Conservation (phyloP, 164 flowering plant genomes). For the Pachysandra terminalis region DNA sequence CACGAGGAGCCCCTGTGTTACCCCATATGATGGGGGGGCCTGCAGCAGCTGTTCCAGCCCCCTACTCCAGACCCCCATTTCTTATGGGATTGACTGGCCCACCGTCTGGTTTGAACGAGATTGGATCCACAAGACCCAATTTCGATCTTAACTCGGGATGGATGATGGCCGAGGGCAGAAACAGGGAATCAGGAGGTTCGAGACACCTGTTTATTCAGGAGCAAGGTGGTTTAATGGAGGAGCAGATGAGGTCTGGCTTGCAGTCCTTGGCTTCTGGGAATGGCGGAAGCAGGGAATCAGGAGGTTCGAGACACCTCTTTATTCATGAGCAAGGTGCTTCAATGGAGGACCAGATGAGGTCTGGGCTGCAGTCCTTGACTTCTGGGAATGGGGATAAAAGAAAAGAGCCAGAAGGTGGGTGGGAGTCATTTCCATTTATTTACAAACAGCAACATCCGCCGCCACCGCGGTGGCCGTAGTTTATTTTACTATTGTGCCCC, state of each 20-base stretch:
- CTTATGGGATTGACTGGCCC: slow-evolving; percentile 39
- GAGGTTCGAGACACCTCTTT: slow-evolving; percentile 30
- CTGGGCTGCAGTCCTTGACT: not conserved
- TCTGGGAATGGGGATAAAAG: slow-evolving; percentile 34
- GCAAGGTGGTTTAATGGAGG: slow-evolving; percentile 45
- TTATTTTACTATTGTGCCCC: slow-evolving; percentile 7
- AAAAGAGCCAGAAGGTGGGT: slow-evolving; percentile 77
- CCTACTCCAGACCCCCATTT: slow-evolving; percentile 45
- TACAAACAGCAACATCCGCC: slow-evolving; percentile 55
- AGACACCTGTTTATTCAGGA: slow-evolving; percentile 37
- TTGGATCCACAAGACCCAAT: slow-evolving; percentile 33
- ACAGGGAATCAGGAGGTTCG: slow-evolving; percentile 25
- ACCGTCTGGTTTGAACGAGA: slow-evolving; percentile 33
- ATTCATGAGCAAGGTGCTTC: slow-evolving; percentile 36
- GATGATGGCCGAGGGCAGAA: slow-evolving; percentile 30
- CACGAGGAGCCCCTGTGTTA: slow-evolving; percentile 53
- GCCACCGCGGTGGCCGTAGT: slow-evolving; percentile 49
- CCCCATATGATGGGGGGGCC: slow-evolving; percentile 58
- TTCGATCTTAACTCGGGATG: slow-evolving; percentile 62
- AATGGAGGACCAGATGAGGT: slow-evolving; percentile 47
- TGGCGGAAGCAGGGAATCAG: slow-evolving; percentile 27
- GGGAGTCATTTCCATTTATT: slow-evolving; percentile 43
- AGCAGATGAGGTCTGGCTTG: slow-evolving; percentile 28
- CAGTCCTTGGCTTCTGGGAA: slow-evolving; percentile 3
- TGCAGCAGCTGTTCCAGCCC: slow-evolving; percentile 29